These are phyloP conservation scores for Fraxinus sp. DNA, from an alignment of 305 asterid genomes.

Conservation along the genomic window DNA sequence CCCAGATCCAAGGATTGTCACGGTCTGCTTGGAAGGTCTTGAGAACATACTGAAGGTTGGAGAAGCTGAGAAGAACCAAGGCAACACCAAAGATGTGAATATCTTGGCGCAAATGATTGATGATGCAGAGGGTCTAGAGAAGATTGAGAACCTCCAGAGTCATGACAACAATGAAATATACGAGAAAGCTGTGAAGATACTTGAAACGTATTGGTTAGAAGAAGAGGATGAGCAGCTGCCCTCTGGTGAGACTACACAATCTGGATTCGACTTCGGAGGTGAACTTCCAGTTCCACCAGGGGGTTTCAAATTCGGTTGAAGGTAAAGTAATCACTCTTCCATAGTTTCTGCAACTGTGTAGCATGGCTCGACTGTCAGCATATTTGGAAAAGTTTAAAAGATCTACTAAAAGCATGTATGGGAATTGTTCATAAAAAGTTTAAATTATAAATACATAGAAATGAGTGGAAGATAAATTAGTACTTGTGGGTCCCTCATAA, in stretches of 20 bases:
- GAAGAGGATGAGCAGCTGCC: conserved; percentile 49
- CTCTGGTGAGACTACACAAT: conserved; percentile 37
- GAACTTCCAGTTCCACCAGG: conserved; percentile 48
- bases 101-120: conserved; percentile 50
- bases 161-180: conserved; percentile 55
- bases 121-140: conserved; percentile 53
- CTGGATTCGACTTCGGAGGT: conserved; percentile 49
- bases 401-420: not conserved
- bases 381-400: not conserved
- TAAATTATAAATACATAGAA: not conserved
- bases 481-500: not conserved
- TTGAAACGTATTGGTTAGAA: conserved; percentile 55
- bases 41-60: conserved; percentile 59
- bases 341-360: not conserved
- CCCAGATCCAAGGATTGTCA: conserved; percentile 51
- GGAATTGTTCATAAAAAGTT: not conserved
- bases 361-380: not conserved
- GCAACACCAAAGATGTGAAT: conserved; percentile 43
- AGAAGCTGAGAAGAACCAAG: conserved; percentile 52
- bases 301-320: conserved; percentile 49
- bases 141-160: conserved; percentile 52
- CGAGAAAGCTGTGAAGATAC: conserved; percentile 49
- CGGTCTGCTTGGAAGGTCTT: conserved; percentile 56
- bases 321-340: conserved; percentile 23
- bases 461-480: not conserved